Base-by-base conservation (phyloP, 139 green algal species). In the Chlamydomonas sp. region DNA sequence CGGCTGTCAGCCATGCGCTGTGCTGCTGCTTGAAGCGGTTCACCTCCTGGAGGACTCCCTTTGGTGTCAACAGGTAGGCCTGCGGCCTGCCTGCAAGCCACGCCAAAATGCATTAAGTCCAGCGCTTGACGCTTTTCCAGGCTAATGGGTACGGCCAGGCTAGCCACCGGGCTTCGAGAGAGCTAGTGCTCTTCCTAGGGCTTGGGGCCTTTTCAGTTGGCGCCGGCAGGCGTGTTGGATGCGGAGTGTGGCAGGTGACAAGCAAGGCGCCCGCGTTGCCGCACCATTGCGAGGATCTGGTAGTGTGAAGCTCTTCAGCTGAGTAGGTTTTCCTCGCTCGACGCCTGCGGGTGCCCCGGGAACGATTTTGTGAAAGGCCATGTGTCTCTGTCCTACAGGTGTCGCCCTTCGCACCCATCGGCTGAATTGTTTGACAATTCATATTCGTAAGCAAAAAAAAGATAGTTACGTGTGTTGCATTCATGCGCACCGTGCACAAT, bases 11-110 rank as follows among this genome's bases (percentile, higher is more conserved):
- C 87, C 87, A 91, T 5, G 87, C 71, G 59, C 66, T 88, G 76
- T 88, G 61, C 12, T 77, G 61, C n/a, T 87, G 81, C 82, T 91
- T 91, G 68, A 88, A 91, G 20, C 80, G 87, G 60, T 91, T 86
- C 60, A 88, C 16, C 49, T 91, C 87, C 5, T 68, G 63, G 15
- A 88, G 73, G 20, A 2, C 9, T 17, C 74, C 58, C 49, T 49
- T 31, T 2, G 7, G 16, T 49, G 31, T 49, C 8, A 88, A 63
- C 49, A 88, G 57, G 74, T 79, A 88, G 49, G 67, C 83, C 72
- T 82, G 73, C 4, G 83, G 63, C 2, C 74, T 58, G 15, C 83
- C 83, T 88, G 73, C 78, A 14, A 6, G 57, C 5, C 2, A 12
- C 76, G 18, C 62, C 3, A 2, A 5, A 72, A 71, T 18, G 12